A percentile compares a stretch with the other conserved stretches of the same genome.
Conservation (phyloP, 163 green algal species). For the Smithsoniella earleae region DNA sequence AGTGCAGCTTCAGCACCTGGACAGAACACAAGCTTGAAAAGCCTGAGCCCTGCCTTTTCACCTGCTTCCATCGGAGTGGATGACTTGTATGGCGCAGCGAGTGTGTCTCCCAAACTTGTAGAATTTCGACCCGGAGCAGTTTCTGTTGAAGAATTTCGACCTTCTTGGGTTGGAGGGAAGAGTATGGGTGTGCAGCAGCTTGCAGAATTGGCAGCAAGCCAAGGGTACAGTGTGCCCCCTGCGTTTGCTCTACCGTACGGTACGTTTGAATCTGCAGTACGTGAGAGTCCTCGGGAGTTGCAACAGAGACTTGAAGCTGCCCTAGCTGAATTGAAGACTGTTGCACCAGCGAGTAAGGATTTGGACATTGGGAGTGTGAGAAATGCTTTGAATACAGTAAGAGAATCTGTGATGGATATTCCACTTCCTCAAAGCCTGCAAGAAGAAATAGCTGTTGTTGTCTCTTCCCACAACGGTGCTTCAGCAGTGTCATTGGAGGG, state of each 20-base stretch:
- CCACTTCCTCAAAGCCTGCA: conserved; percentile 42
- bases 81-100: conserved; percentile 43
- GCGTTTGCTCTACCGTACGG: conserved; percentile 77
- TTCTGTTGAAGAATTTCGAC: not conserved
- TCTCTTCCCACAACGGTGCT: not conserved
- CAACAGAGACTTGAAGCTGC: not conserved
- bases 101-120: not conserved
- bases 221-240: conserved; percentile 41
- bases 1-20: not conserved
- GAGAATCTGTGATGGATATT: conserved; percentile 41
- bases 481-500: not conserved
- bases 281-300: conserved; percentile 6
- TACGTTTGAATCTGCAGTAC: conserved; percentile 65
- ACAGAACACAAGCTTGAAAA: conserved; percentile 18
- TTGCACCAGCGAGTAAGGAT: not conserved
- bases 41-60: no score
- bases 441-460: conserved; percentile 36
- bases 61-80: no score
- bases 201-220: not conserved
- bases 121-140: not conserved
- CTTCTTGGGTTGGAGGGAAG: conserved; percentile 11
- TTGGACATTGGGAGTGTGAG: conserved; percentile 33
- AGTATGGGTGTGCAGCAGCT: conserved; percentile 25
- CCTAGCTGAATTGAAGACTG: not conserved
- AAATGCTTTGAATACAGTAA: conserved; percentile 38